Percentiles rank a stretch among this genome's conserved stretches.
Evolutionary conservation across 2,329 filamentous ascomycete genomes (phyloP).

Genomic region (Trichoderma simmonsii): DNA sequence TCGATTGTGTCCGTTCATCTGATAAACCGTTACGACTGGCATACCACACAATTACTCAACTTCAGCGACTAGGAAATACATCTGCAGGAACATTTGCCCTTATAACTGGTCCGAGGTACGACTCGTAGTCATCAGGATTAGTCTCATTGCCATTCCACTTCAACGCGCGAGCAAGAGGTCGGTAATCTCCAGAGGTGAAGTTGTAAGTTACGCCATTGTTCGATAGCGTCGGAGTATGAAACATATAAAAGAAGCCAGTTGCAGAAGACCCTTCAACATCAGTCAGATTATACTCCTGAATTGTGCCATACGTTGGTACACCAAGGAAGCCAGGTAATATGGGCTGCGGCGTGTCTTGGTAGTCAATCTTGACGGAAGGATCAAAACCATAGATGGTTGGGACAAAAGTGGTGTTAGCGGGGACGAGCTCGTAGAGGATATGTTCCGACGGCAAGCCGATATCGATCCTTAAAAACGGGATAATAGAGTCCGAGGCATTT

Average conservation of each 20-base stretch:
- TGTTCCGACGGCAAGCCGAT: background rate
- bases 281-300: background rate
- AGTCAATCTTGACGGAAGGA: background rate
- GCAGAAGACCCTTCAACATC: background rate
- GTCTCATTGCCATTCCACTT: background rate
- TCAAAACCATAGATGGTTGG: constrained; percentile 4
- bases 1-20: no score
- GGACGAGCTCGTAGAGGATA: background rate
- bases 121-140: constrained; percentile 1
- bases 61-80: background rate
- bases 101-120: background rate
- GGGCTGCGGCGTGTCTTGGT: background rate
- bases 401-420: background rate
- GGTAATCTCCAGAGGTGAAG: constrained; percentile 5
- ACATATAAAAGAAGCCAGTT: background rate
- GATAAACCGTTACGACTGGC: no score
- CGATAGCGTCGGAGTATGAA: background rate
- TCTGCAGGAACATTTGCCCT: background rate
- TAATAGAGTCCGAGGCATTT: background rate
- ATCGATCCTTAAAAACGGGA: background rate
- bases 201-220: background rate
- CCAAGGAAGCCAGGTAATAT: background rate
- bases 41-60: no score
- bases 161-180: background rate
- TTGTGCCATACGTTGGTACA: background rate